Evolutionary conservation across 2,329 filamentous ascomycete species (phyloP), one percentile per base, ranked within the genome.

Genomic region (Xylaria sp.): DNA sequence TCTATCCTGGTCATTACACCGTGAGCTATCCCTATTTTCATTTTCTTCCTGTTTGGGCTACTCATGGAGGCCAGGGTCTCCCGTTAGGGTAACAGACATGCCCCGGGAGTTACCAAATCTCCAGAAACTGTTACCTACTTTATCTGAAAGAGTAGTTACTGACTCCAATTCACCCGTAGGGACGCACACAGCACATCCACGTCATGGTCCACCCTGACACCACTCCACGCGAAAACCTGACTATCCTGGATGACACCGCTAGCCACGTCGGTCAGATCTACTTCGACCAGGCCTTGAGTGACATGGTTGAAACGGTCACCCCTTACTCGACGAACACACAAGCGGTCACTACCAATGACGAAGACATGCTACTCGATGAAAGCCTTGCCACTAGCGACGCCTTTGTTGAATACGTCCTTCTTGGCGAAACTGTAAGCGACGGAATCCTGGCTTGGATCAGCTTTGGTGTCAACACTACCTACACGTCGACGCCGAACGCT

Each of bases 381-480:
- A 33, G 57, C 2, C 36, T 43, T 10, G 66, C 67, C 0, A 55
- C 41, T 3, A 54, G 62, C n/a, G 64, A 70, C 48, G 52, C 67
- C 20, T 41, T 72, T 20, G 43, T 68, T 2, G 36, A 68, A 12
- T 70, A 56, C 41, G 48, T 65, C 18, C 7, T 54, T 6, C 31
- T 70, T 9, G 54, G 51, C 5, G 46, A 67, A 13, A 48, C 15
- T 7, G 36, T 60, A 2, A 12, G 7, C 13, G 68, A 70, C 10
- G 68, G 68, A n/a, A 8, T 70, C 8, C 25, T 70, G n/a, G 65
- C 61, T 20, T 70, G 68, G 68, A 62, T 70, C 15, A 59, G 61
- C 46, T 57, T 69, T 10, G 67, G 67, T 20, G 8, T 64, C 20
- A 64, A 64, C 54, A 64, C 62, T 15, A 64, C 62, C n/a, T 51